Evolutionary conservation across 352 stramenopile species (phyloP), one percentile per base, ranked within the genome.

Genomic region (Halophytophthora batemanensis): DNA sequence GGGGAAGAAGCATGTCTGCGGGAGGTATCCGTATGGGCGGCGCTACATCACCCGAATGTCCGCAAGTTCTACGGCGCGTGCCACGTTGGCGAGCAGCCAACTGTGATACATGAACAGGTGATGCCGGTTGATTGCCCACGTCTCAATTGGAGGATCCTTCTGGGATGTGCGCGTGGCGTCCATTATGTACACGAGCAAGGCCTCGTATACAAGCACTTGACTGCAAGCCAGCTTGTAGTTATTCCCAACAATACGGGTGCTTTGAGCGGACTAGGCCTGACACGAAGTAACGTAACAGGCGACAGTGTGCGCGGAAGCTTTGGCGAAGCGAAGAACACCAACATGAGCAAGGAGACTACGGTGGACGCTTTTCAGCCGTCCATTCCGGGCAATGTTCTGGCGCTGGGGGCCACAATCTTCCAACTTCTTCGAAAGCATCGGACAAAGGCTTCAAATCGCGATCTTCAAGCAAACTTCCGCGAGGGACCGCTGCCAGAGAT

Each of bases 11-110:
- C 19, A 7, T 64, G 56, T 38, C 34, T 53, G 6, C 56, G 49
- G 15, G 42, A 64, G 18, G 41, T 49, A 2, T 13, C 37, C 1
- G 15, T 59, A 22, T 64, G 56, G 56, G 43, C 42, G 2, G 55
- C 58, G 15, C 49, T 69, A 22, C 36, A 69, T 18, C 61, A 69
- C 21, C 55, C 61, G 43, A 69, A 69, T 21, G 43, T 69, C 6
- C 40, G 53, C 17, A 62, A 62, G 29, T 55, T 59, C 22, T 69
- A 58, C 19, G 60, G 60, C 6, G 60, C 60, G 11, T 69, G 55
- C 22, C 60, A 69, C 36, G 61, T 69, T 2, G 60, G 60, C 49
- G 33, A 52, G 0, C 35, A 44, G 0, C 36, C 35, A 3, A 49
- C 53, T 23, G 33, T 63, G 25, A 58, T 63, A n/a, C 56, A 64